phyloP scores from a whole-genome alignment of 805 yeast genomes.

The Huiozyma sinensis region DNA sequence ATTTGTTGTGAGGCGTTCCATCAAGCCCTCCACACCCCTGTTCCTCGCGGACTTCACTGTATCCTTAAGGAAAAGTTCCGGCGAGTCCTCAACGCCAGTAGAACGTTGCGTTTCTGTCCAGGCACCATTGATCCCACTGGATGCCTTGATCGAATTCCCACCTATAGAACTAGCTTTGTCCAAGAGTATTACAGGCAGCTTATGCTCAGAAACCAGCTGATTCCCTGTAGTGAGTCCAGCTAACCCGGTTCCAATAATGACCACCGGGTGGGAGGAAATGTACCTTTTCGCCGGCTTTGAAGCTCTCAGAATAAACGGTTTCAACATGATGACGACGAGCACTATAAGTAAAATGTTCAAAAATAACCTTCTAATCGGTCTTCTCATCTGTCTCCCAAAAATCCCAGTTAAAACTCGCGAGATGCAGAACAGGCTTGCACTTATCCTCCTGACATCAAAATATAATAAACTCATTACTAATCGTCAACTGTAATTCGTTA shows the following conservation, averaged over 20 bases:
- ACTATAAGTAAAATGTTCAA: background rate
- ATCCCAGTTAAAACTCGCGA: too few relatives aligned
- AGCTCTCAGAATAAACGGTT: background rate
- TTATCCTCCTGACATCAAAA: too few relatives aligned
- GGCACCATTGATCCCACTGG: slow-evolving; percentile 62
- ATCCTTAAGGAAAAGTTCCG: slow-evolving; percentile 51
- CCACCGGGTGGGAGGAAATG: slow-evolving; percentile 22
- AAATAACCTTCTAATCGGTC: slow-evolving; percentile 1
- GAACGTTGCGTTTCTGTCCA: slow-evolving; percentile 48
- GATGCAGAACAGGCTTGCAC: too few relatives aligned
- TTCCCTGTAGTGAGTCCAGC: slow-evolving; percentile 43
- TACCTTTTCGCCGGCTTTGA: background rate
- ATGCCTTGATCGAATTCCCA: slow-evolving; percentile 52
- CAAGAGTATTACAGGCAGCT: slow-evolving; percentile 34
- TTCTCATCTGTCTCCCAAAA: slow-evolving; percentile 1
- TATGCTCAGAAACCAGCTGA: slow-evolving; percentile 28
- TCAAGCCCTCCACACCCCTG: slow-evolving; percentile 49
- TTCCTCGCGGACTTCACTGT: slow-evolving; percentile 57
- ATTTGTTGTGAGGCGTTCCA: slow-evolving; percentile 47
- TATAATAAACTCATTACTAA: too few relatives aligned
- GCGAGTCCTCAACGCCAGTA: slow-evolving; percentile 43
- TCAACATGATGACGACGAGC: background rate
- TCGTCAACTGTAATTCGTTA: too few relatives aligned
- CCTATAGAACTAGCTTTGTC: slow-evolving; percentile 44
- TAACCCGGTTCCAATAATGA: slow-evolving; percentile 46